A percentile compares a stretch with the other conserved stretches of the same genome.
phyloP scores from a whole-genome alignment of 257 asterid genomes.

The Nicotiana sylvestris region DNA sequence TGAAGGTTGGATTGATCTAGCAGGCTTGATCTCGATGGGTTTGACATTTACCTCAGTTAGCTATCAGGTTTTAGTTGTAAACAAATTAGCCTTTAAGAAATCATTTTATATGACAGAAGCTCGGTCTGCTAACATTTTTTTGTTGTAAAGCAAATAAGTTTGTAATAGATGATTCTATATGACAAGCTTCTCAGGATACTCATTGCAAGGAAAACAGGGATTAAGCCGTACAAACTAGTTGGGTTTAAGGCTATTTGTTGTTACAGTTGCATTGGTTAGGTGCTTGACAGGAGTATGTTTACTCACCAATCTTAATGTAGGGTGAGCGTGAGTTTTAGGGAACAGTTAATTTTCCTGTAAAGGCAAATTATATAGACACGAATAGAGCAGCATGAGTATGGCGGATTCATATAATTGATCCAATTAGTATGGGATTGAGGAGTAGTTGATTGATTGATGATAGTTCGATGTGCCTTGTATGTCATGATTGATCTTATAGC shows the following conservation, averaged over 20 bases:
- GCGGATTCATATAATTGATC: neutral
- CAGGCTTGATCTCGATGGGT: neutral
- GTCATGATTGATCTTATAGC: neutral
- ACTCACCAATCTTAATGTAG: neutral
- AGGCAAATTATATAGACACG: neutral
- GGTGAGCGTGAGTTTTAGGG: neutral
- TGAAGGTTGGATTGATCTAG: neutral
- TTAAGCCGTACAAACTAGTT: neutral
- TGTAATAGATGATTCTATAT: neutral
- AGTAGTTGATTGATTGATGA: slow-evolving; percentile 5
- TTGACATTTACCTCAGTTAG: neutral
- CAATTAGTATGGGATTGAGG: neutral
- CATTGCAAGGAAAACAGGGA: neutral
- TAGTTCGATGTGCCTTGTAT: neutral
- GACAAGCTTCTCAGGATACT: slow-evolving; percentile 3
- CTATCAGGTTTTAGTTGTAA: neutral
- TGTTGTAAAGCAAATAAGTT: neutral
- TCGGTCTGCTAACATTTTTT: neutral
- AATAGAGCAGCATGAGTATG: neutral
- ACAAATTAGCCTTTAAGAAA: slow-evolving; percentile 2
- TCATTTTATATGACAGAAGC: neutral
- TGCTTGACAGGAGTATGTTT: neutral
- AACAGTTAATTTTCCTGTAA: neutral
- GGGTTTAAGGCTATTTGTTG: neutral
- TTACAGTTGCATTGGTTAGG: neutral